phyloP scores from a whole-genome alignment of 768 basidiomycete genomes.

The Boletellus ananiceps region DNA sequence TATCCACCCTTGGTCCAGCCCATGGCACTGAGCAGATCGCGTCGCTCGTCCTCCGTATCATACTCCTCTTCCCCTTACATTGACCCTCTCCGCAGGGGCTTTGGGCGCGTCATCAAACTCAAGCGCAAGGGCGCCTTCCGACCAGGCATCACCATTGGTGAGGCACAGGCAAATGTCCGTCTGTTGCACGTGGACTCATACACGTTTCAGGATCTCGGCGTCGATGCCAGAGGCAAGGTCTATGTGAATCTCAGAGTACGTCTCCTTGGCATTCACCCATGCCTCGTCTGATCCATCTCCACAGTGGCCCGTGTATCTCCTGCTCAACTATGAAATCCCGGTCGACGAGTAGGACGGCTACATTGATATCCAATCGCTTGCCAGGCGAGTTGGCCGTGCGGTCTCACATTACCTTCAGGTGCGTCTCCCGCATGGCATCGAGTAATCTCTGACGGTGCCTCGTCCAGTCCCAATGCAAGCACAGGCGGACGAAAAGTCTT shows the following conservation, averaged over 20 bases:
- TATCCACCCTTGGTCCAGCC: conserved; percentile 25
- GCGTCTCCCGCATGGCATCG: conserved; percentile 10
- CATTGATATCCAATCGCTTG: conserved; percentile 61
- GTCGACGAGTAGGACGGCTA: conserved; percentile 63
- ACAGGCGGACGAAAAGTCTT: no score
- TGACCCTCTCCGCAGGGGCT: conserved; percentile 45
- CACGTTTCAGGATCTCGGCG: conserved; percentile 57
- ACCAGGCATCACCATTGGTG: conserved; percentile 62
- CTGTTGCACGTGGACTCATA: conserved; percentile 62
- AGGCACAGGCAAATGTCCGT: conserved; percentile 61
- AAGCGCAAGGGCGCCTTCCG: conserved; percentile 66
- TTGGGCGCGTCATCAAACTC: conserved; percentile 59
- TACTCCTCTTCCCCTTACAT: conserved; percentile 34
- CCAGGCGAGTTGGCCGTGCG: conserved; percentile 63
- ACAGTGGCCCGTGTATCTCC: conserved; percentile 67
- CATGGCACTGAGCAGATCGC: conserved; percentile 19
- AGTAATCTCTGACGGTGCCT: conserved; percentile 7
- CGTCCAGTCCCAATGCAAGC: no score
- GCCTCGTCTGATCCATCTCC: background rate
- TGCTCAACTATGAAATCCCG: conserved; percentile 72
- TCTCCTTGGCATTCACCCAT: conserved; percentile 3
- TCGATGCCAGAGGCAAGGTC: conserved; percentile 57
- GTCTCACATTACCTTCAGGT: conserved; percentile 76
- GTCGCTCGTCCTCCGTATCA: conserved; percentile 40
- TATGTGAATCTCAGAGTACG: conserved; percentile 58